These are phyloP conservation scores for Hysterangium stoloniferum DNA, from an alignment of 768 basidiomycete species.

Conservation along the genomic window DNA sequence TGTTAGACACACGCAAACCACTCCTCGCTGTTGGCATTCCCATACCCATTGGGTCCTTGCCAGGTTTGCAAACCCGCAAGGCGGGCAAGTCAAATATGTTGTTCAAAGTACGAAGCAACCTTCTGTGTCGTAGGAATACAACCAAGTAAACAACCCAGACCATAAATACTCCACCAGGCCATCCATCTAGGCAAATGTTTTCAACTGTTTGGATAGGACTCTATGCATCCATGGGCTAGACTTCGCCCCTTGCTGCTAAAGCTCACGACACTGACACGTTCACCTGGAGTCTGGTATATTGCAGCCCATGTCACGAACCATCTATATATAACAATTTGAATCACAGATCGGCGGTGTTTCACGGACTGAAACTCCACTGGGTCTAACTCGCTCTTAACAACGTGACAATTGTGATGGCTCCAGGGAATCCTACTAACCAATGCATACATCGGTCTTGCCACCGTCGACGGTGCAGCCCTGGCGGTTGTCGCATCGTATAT, in stretches of 20 bases:
- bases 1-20: constrained; percentile 47
- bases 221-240: constrained; percentile 57
- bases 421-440: not conserved
- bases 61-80: constrained; percentile 41
- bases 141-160: constrained; percentile 26
- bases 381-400: constrained; percentile 48
- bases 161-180: constrained; percentile 42
- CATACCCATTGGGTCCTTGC: constrained; percentile 45
- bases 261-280: constrained; percentile 39
- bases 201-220: constrained; percentile 51
- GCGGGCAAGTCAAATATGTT: constrained; percentile 43
- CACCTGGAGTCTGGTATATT: constrained; percentile 35
- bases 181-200: constrained; percentile 45
- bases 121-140: not conserved
- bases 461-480: constrained; percentile 46
- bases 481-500: constrained; percentile 49
- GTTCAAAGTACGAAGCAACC: constrained; percentile 42
- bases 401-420: not conserved
- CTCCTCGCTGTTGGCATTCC: constrained; percentile 53
- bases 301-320: not conserved
- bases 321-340: not conserved
- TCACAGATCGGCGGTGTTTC: constrained; percentile 33
- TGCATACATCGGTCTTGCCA: constrained; percentile 38
- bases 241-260: constrained; percentile 52
- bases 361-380: constrained; percentile 52